phyloP scores from a whole-genome alignment of 2,329 filamentous ascomycete genomes.

The Microdochium bolleyi region DNA sequence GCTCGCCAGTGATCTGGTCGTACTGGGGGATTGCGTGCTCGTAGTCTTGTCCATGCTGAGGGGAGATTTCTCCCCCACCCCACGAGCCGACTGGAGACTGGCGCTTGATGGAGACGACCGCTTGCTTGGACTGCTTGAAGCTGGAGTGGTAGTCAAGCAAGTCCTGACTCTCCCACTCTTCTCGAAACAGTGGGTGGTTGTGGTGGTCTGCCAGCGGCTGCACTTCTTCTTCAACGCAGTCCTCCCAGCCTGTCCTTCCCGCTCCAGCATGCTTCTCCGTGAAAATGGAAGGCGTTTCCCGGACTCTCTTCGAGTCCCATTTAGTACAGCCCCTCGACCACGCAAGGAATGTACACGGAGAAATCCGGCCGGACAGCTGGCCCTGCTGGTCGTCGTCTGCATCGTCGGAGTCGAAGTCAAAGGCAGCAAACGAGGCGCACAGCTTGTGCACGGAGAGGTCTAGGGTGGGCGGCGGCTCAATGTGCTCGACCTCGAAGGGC shows the following conservation, averaged over 20 bases:
- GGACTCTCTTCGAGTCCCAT: background rate
- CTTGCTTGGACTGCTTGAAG: background rate
- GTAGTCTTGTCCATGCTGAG: background rate
- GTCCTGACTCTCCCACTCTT: too few relatives aligned
- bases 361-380: constrained; percentile 25
- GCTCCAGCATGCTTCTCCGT: too few relatives aligned
- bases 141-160: too few relatives aligned
- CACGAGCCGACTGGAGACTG: background rate
- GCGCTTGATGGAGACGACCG: background rate
- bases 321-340: constrained; percentile 23
- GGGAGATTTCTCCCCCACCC: constrained; percentile 6
- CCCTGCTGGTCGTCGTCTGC: constrained; percentile 33
- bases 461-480: background rate
- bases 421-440: background rate
- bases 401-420: constrained; percentile 7
- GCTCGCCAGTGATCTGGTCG: background rate
- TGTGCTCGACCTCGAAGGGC: background rate
- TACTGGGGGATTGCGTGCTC: background rate
- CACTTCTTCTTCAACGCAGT: background rate
- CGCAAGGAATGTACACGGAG: constrained; percentile 30
- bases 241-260: too few relatives aligned
- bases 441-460: constrained; percentile 2
- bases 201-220: background rate
- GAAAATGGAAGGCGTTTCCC: background rate
- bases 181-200: too few relatives aligned